Base-by-base conservation (phyloP, 352 stramenopile species). In the Phytophthora cryptogea region DNA sequence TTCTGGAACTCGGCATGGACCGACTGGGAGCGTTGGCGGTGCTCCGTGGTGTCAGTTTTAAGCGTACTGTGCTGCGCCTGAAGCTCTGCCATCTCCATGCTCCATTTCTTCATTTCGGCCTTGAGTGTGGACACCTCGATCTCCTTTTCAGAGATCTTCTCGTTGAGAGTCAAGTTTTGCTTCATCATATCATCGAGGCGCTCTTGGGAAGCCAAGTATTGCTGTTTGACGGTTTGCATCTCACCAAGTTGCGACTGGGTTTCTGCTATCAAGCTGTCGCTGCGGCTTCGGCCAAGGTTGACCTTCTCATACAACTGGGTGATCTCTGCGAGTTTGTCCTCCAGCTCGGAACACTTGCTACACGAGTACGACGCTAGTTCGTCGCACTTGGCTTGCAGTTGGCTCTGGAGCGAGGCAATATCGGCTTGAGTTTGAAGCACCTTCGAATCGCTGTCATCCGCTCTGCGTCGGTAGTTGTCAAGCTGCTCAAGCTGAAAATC, bases 401-500 rank as follows among this genome's bases (percentile, higher is more conserved):
- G 60, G 1, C 16, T 53, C 14, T 72, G 67, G 23, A 88, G 58
- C 8, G 55, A 45, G 0, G 56, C 58, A 10, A 79, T 57, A 8
- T 87, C 66, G 0, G 59, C 68, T 48, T 73, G 61, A 23, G 59
- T 56, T 8, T 74, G 35, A 41, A 72, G 68, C 4, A 52, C 36
- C 43, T 76, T 82, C n/a, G 55, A 45, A 23, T 90, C 80, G 8
- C 54, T 75, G 27, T 86, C 77, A 44, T 83, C 74, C 2, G 79
- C 78, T 40, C 73, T 59, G 26, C 65, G 44, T 7, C 74, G 66
- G 33, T 83, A 83, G 37, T 44, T 64, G 26, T 84, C 75, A 32
- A 85, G 66, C 31, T 88, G 78, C 54, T 88, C 78, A 13, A 90
- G 54, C 28, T 86, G 68, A 31, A 85, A 88, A 28, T 90, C 80